Evolutionary conservation across 2,329 filamentous ascomycete genomes (phyloP).

Genomic region (Dactylonectria macrodidyma): DNA sequence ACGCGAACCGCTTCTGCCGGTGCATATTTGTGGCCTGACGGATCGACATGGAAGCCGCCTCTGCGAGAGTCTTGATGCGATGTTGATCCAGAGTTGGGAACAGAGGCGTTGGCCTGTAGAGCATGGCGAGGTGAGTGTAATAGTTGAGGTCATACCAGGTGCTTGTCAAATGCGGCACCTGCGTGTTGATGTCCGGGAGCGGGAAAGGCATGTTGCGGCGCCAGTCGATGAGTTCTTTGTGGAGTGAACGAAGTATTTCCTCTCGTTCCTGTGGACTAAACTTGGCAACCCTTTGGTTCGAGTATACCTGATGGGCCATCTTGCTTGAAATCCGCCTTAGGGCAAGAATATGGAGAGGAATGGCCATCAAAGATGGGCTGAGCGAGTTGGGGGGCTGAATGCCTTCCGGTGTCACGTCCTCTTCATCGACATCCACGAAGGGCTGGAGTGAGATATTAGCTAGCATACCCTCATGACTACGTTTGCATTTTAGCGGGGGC

Average conservation of each 20-base stretch:
- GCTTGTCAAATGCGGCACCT: conserved; percentile 60
- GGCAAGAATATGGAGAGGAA: conserved; percentile 59
- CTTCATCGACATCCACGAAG: conserved; percentile 56
- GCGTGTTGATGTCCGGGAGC: conserved; percentile 54
- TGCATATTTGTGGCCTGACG: conserved; percentile 57
- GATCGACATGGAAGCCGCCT: conserved; percentile 60
- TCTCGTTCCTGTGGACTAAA: conserved; percentile 48
- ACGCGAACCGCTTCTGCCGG: conserved; percentile 57
- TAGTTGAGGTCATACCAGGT: conserved; percentile 65
- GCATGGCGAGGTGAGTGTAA: conserved; percentile 60
- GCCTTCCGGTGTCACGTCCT: conserved; percentile 47
- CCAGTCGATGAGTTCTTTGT: conserved; percentile 61
- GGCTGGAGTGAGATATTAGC: conserved; percentile 42
- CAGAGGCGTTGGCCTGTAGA: conserved; percentile 62
- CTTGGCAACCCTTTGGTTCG: conserved; percentile 39
- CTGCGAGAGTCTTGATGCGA: conserved; percentile 55
- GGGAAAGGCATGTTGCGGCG: conserved; percentile 61
- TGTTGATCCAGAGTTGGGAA: conserved; percentile 54
- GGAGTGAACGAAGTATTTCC: conserved; percentile 51
- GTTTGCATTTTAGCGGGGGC: background rate
- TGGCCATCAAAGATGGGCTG: conserved; percentile 54
- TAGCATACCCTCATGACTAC: background rate
- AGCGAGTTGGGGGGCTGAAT: conserved; percentile 41
- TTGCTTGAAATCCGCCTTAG: conserved; percentile 59
- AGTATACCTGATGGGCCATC: conserved; percentile 57